phyloP scores from a whole-genome alignment of 116 monocot genomes.

The Phalaenopsis hybrid region DNA sequence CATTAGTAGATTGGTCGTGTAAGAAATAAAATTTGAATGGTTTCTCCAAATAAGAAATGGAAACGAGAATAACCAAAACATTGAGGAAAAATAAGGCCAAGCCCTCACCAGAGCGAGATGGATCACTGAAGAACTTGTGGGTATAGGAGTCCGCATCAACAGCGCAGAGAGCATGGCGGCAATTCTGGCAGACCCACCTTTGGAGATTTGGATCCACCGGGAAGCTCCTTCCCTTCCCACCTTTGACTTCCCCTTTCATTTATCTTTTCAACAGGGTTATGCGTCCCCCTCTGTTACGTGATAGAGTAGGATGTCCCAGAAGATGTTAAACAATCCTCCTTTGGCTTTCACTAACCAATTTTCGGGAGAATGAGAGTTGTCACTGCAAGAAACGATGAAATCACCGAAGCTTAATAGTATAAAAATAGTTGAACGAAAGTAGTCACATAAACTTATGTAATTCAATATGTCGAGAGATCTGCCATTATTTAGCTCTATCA shows the following conservation, averaged over 20 bases:
- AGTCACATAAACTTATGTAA: not conserved
- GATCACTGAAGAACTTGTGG: slow-evolving; percentile 67
- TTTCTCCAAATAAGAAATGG: not conserved
- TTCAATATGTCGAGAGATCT: not conserved
- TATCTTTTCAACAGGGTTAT: not conserved
- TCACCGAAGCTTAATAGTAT: not conserved
- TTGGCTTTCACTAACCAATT: not conserved
- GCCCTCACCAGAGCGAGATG: slow-evolving; percentile 67
- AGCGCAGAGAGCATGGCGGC: slow-evolving; percentile 65
- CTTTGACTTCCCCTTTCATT: slow-evolving; percentile 3
- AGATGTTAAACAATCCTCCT: not conserved
- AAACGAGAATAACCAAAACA: not conserved
- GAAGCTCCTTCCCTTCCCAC: slow-evolving; percentile 8
- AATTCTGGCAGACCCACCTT: slow-evolving; percentile 80
- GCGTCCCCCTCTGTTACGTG: not conserved
- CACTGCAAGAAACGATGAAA: not conserved
- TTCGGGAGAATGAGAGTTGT: not conserved
- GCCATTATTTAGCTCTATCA: not conserved
- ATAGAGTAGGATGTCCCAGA: not conserved
- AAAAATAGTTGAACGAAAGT: not conserved
- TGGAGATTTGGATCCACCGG: slow-evolving; percentile 63
- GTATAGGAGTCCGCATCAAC: slow-evolving; percentile 71
- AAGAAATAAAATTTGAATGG: not conserved
- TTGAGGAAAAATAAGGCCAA: not conserved
- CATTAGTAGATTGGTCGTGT: not conserved